phyloP scores from a whole-genome alignment of 1,139 yeast species.

The Suhomyces anneliseae region DNA sequence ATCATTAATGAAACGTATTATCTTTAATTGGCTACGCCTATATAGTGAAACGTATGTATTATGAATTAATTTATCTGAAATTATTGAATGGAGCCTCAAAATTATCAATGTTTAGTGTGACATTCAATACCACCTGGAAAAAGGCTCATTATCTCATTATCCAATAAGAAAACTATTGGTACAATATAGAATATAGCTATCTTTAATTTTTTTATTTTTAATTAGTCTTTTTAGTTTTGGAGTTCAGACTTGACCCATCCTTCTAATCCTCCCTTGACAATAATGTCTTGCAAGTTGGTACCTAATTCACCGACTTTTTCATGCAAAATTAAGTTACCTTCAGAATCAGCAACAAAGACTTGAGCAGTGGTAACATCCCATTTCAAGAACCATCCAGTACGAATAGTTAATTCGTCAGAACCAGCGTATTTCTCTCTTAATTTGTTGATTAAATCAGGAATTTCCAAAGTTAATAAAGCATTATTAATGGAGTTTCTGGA shows the following conservation, averaged over 20 bases:
- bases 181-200: too few species aligned
- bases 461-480: conserved; percentile 88
- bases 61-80: background rate
- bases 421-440: conserved; percentile 67
- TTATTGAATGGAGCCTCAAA: background rate
- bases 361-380: conserved; percentile 91
- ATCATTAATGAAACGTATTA: background rate
- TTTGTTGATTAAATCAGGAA: conserved; percentile 78
- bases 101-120: too few species aligned
- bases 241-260: conserved; percentile 93
- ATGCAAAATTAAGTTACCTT: conserved; percentile 63
- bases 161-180: too few species aligned
- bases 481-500: conserved; percentile 94
- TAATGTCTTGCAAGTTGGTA: conserved; percentile 91
- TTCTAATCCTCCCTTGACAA: conserved; percentile 95
- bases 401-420: conserved; percentile 71
- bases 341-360: conserved; percentile 72
- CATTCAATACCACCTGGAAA: too few species aligned
- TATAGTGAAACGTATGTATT: background rate
- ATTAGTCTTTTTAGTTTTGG: conserved; percentile 2
- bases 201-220: too few species aligned
- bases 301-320: conserved; percentile 96
- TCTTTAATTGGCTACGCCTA: background rate
- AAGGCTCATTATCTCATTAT: too few species aligned
- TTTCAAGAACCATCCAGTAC: conserved; percentile 90